Percentiles rank a stretch among this genome's conserved stretches.
Evolutionary conservation across 1,139 yeast genomes (phyloP).

Genomic region (Petasospora fabianii): DNA sequence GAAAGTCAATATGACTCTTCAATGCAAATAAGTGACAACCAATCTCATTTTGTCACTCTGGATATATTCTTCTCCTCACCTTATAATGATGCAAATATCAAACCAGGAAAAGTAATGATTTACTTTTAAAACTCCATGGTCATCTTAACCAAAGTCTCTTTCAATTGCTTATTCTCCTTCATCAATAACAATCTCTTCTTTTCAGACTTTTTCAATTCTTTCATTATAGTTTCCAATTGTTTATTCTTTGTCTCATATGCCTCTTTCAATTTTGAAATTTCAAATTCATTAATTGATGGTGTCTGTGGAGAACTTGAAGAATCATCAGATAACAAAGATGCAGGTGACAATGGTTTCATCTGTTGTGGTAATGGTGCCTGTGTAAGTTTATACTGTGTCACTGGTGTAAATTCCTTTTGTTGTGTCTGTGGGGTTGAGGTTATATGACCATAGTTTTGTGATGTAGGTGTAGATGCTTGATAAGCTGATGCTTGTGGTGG

Average conservation of each 20-base stretch:
- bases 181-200: slow-evolving; percentile 26
- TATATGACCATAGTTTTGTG: neutral
- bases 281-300: slow-evolving; percentile 17
- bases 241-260: slow-evolving; percentile 31
- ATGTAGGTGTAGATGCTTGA: neutral
- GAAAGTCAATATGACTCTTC: neutral
- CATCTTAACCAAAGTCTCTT: slow-evolving; percentile 16
- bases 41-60: too few relatives aligned
- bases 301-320: slow-evolving; percentile 24
- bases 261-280: slow-evolving; percentile 28
- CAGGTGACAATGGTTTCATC: slow-evolving; percentile 22
- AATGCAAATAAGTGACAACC: slow-evolving; percentile 1
- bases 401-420: neutral
- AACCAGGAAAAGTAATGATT: too few relatives aligned
- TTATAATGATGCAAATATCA: too few relatives aligned
- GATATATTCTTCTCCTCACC: too few relatives aligned
- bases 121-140: slow-evolving; percentile 10
- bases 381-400: neutral
- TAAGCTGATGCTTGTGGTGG: too few relatives aligned
- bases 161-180: slow-evolving; percentile 24
- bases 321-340: slow-evolving; percentile 22
- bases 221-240: slow-evolving; percentile 30
- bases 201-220: slow-evolving; percentile 34
- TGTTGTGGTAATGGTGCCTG: neutral
- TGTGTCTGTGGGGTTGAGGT: slow-evolving; percentile 1